Evolutionary conservation across 768 basidiomycete genomes (phyloP), one percentile per base, ranked within the genome.

Genomic region (Leccinum variicolor): DNA sequence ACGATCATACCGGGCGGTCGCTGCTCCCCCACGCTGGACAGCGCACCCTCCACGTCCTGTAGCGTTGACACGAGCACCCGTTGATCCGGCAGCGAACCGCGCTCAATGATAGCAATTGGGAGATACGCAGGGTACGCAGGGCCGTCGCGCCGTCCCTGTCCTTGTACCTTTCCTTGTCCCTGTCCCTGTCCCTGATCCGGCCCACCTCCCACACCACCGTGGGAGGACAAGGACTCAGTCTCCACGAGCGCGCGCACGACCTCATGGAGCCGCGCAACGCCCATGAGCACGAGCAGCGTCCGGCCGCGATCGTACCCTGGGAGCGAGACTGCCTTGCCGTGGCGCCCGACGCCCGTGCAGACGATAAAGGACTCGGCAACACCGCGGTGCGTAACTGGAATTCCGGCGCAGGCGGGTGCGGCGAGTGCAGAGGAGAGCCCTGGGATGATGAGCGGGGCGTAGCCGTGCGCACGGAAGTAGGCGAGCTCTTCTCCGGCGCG

Each of bases 1-100:
- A 98, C 80, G 69, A 98, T 89, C 90, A 99, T 94, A 9, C 94
- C 97, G 0, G 97, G 97, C 17, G 95, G 94, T 34, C 95, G 76
- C 71, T 98, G 94, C 64, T 92, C 90, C 8, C 90, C 93, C 2
- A 81, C 75, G 59, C 81, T 83, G 55, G 87, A 86, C 69, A 98
- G 69, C 2, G 89, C 93, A 17, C 72, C 73, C 15, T 81, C 83
- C 39, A 98, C 83, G 64, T 87, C 80, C 54, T 74, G 78, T 50
- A 99, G 69, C 1, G 94, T 98, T 17, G 88, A 89, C 28, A 79
- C 79, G 21, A 97, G 78, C 3, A 90, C 84, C 14, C 97, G 77
- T 73, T 98, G 97, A 73, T 99, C 97, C 0, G 89, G 85, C 81
- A 92, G 89, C 21, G 90, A 92, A n/a, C 92, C 94, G 7, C 96